Conservation (phyloP, 2,329 filamentous ascomycete species). For the Epichloe sp. region DNA sequence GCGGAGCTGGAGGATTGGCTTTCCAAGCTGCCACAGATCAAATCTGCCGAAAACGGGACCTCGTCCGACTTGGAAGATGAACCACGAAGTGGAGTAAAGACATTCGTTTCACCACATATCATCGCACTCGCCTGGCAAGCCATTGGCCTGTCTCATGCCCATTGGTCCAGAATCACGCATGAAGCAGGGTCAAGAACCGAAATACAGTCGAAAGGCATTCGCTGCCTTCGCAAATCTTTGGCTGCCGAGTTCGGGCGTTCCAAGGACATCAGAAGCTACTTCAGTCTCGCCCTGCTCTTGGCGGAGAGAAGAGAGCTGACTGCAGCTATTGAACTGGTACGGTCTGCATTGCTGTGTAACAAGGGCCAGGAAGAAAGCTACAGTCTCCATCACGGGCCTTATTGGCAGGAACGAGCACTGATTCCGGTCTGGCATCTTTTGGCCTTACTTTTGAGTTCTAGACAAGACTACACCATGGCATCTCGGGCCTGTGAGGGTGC, state of each 20-base stretch:
- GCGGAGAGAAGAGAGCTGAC: constrained; percentile 75
- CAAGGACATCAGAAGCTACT: constrained; percentile 63
- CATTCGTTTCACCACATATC: constrained; percentile 41
- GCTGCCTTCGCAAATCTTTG: constrained; percentile 60
- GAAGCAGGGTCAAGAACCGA: constrained; percentile 58
- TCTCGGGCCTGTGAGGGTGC: constrained; percentile 76
- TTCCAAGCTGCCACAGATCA: constrained; percentile 37
- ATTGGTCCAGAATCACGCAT: constrained; percentile 74
- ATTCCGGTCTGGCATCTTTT: constrained; percentile 88
- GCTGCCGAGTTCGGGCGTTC: constrained; percentile 51
- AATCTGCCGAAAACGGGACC: constrained; percentile 14
- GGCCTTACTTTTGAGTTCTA: constrained; percentile 70
- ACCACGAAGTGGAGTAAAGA: constrained; percentile 21
- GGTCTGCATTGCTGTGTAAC: constrained; percentile 55
- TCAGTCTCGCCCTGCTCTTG: constrained; percentile 70
- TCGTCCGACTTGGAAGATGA: constrained; percentile 17
- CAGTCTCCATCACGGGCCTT: constrained; percentile 31
- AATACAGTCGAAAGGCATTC: constrained; percentile 65
- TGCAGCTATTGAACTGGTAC: constrained; percentile 70
- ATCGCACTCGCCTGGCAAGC: constrained; percentile 67
- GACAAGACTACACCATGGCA: constrained; percentile 73
- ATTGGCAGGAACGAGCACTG: constrained; percentile 50
- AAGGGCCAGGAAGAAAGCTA: constrained; percentile 33
- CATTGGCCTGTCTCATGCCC: constrained; percentile 72
- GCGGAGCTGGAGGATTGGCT: constrained; percentile 64